A percentile compares a stretch with the other conserved stretches of the same genome.
Conservation (phyloP, 2,329 filamentous ascomycete genomes). For the Phoma sp. region DNA sequence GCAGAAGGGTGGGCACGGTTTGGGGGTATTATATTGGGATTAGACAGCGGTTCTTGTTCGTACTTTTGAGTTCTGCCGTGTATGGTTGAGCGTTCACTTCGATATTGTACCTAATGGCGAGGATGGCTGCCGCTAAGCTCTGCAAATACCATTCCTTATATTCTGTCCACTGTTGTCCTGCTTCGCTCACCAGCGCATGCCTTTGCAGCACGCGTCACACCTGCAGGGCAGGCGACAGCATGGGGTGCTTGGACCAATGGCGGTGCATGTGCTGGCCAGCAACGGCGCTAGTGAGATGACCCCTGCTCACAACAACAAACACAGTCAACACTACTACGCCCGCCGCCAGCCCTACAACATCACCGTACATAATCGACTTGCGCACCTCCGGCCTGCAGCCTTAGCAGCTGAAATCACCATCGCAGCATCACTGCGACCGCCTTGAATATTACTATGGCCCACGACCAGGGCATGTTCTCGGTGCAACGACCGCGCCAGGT, state of each 20-base stretch:
- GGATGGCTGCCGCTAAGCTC: constrained; percentile 14
- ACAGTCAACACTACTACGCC: constrained; percentile 33
- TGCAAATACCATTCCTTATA: constrained; percentile 17
- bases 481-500: constrained; percentile 92
- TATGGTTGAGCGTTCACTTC: constrained; percentile 27
- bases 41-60: constrained; percentile 21
- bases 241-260: constrained; percentile 6
- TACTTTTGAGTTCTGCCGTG: constrained; percentile 18
- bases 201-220: neutral
- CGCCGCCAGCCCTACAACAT: constrained; percentile 18
- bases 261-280: constrained; percentile 24
- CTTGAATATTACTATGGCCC: constrained; percentile 37
- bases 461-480: constrained; percentile 75
- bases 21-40: constrained; percentile 22
- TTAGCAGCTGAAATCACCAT: neutral
- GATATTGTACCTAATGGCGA: constrained; percentile 25
- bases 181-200: neutral
- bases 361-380: constrained; percentile 1
- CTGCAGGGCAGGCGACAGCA: neutral
- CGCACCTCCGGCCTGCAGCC: neutral
- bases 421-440: neutral
- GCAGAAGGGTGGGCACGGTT: constrained; percentile 24
- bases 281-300: constrained; percentile 24
- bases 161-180: neutral
- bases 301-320: constrained; percentile 41